phyloP scores from a whole-genome alignment of 2,329 filamentous ascomycete species.

The Metarhizium sp. region DNA sequence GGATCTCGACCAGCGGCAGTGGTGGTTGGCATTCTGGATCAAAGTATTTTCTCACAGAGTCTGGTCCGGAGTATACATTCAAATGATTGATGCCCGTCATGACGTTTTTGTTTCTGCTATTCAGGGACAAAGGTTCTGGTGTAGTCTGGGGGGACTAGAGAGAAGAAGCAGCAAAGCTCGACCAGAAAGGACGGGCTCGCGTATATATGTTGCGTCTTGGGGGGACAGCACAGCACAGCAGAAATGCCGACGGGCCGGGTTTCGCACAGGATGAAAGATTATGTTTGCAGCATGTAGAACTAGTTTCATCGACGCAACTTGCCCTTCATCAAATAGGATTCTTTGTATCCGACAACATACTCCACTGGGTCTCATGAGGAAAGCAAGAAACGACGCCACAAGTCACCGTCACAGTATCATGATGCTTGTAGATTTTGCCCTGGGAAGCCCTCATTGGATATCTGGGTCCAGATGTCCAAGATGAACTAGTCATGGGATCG shows the following conservation, averaged over 20 bases:
- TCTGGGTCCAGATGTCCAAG: background rate
- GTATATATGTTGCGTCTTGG: background rate
- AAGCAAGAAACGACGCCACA: background rate
- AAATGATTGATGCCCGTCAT: constrained; percentile 19
- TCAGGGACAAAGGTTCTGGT: too few relatives aligned
- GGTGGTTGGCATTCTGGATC: constrained; percentile 47
- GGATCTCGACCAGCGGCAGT: constrained; percentile 50
- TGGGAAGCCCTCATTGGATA: background rate
- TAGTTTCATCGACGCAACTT: too few relatives aligned
- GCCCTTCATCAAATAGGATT: background rate
- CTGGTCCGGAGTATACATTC: constrained; percentile 47
- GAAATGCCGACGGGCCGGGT: background rate
- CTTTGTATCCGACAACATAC: background rate
- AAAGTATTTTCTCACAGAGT: constrained; percentile 48
- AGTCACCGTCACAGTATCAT: background rate
- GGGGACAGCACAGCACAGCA: background rate
- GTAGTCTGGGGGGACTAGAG: background rate
- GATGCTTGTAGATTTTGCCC: background rate
- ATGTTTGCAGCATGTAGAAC: too few relatives aligned
- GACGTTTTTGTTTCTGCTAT: constrained; percentile 1
- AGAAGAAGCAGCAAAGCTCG: background rate
- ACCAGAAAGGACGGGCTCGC: background rate
- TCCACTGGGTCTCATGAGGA: background rate
- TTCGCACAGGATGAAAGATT: too few relatives aligned
- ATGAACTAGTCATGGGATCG: background rate